These are phyloP conservation scores for Trichoderma lentiforme DNA, from an alignment of 2,329 filamentous ascomycete genomes.

Conservation along the genomic window DNA sequence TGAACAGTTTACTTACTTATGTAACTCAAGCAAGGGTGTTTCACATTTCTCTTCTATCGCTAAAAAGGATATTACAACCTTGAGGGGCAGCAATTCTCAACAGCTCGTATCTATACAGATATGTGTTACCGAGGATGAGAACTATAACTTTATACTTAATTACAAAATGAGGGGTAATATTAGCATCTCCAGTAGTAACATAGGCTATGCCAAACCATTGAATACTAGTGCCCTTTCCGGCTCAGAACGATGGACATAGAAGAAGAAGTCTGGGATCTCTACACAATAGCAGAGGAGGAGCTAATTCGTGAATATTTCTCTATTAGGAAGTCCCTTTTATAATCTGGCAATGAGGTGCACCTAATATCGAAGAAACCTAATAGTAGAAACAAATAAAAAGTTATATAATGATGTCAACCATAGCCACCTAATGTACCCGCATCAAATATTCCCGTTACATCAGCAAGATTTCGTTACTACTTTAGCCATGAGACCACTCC, in stretches of 20 bases:
- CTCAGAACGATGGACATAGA: not conserved
- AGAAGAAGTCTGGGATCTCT: not conserved
- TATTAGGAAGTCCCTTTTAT: not conserved
- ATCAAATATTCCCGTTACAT: not conserved
- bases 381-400: not conserved
- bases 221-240: not conserved
- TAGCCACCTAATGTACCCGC: not conserved
- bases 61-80: not conserved
- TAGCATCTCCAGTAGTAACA: not conserved
- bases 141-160: not conserved
- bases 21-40: not conserved
- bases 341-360: not conserved
- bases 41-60: not conserved
- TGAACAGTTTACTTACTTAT: not conserved
- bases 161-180: not conserved
- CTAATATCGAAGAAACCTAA: not conserved
- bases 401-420: not conserved
- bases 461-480: not conserved
- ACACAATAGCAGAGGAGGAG: not conserved
- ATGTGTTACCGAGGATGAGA: not conserved
- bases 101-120: not conserved
- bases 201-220: not conserved
- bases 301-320: not conserved
- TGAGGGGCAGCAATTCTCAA: not conserved
- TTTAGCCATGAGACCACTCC: not conserved